Conservation (phyloP, 495 filamentous ascomycete species). For the Sphaerosporella brunnea region DNA sequence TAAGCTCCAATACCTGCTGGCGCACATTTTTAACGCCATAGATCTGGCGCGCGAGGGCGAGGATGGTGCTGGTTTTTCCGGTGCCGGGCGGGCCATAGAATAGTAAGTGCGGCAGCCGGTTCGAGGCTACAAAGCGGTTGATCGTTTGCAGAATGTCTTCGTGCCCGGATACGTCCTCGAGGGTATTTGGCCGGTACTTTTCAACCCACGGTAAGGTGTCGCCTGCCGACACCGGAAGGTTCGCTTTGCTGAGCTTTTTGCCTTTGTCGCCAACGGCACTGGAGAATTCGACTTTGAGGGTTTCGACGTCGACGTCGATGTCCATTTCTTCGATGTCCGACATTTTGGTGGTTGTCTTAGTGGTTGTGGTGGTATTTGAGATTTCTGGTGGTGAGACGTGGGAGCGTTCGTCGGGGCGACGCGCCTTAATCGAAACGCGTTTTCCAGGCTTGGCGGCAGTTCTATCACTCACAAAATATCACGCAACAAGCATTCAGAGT, state of each 20-base stretch:
- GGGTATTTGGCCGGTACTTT: conserved; percentile 79
- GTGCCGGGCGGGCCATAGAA: conserved; percentile 95
- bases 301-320: conserved; percentile 43
- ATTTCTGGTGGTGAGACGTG: too few relatives aligned
- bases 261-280: conserved; percentile 48
- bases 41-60: conserved; percentile 74
- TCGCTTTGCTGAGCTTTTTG: conserved; percentile 82
- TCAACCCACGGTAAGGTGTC: conserved; percentile 98
- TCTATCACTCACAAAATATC: too few relatives aligned
- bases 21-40: conserved; percentile 85
- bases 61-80: conserved; percentile 96
- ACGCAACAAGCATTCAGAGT: too few relatives aligned
- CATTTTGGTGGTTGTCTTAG: too few relatives aligned
- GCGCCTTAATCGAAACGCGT: too few relatives aligned
- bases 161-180: conserved; percentile 91
- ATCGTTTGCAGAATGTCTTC: conserved; percentile 94
- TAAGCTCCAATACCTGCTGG: conserved; percentile 95
- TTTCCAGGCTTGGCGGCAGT: too few relatives aligned
- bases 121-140: conserved; percentile 66
- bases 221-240: conserved; percentile 82
- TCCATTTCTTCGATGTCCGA: conserved; percentile 86
- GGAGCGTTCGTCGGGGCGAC: too few relatives aligned
- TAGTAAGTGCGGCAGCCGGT: conserved; percentile 85
- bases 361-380: too few relatives aligned
- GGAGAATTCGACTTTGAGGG: conserved; percentile 29